Conservation (phyloP, 1,139 yeast species). For the Zhuliangozyma parablackwelliae region DNA sequence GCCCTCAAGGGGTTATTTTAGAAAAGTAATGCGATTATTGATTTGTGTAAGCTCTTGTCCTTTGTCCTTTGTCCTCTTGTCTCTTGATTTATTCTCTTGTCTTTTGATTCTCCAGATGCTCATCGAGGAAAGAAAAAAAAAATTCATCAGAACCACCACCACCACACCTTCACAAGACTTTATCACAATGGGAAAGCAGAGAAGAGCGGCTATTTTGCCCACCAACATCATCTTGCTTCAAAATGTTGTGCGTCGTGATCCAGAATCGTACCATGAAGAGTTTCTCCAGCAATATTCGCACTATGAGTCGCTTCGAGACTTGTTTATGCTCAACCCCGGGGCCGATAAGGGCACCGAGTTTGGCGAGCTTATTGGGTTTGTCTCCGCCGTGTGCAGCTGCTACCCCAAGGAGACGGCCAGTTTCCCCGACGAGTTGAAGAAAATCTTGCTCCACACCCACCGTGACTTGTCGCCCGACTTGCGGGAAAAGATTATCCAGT, state of each 20-base stretch:
- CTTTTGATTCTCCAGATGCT: no score
- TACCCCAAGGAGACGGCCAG: constrained; percentile 83
- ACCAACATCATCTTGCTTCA: constrained; percentile 87
- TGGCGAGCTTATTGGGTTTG: constrained; percentile 81
- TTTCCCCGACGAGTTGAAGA: constrained; percentile 77
- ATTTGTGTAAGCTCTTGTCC: not conserved
- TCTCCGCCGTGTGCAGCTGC: constrained; percentile 85
- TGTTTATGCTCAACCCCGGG: constrained; percentile 67
- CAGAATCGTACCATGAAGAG: constrained; percentile 90
- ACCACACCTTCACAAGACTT: not conserved
- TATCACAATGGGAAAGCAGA: constrained; percentile 66
- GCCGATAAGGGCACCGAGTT: constrained; percentile 72
- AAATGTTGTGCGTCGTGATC: constrained; percentile 89
- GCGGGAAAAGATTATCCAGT: constrained; percentile 86
- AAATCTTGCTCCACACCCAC: constrained; percentile 68
- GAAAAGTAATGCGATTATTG: not conserved
- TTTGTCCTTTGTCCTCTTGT: not conserved
- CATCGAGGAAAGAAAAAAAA: not conserved
- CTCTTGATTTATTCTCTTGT: no score
- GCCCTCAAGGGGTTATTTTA: constrained; percentile 56
- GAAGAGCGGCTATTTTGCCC: constrained; percentile 89
- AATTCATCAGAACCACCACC: not conserved
- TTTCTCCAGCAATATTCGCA: constrained; percentile 89
- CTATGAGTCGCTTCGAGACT: constrained; percentile 84
- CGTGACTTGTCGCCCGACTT: constrained; percentile 77